Base-by-base conservation (phyloP, 2,329 filamentous ascomycete species). In the Aschersonia sp. region DNA sequence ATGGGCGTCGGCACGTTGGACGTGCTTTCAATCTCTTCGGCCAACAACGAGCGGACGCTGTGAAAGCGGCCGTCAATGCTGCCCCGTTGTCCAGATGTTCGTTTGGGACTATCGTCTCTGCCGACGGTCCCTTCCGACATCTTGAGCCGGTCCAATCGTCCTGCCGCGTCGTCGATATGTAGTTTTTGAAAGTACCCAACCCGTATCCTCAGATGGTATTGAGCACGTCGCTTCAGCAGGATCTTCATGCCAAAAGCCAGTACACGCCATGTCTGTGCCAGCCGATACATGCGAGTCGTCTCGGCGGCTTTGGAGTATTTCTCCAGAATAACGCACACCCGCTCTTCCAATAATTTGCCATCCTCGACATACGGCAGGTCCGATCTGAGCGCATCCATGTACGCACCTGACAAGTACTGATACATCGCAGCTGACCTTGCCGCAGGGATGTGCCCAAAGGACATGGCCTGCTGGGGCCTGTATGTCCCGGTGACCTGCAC, bases 261-360 rank as follows among this genome's bases (percentile, higher is more conserved):
- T 10, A 81, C 68, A 32, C 77, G 72, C 79, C 79, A 83, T 1
- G 77, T 79, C 56, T 83, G 79, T 5, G 79, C 76, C 0, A 83
- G 66, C 1, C 79, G 70, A 55, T 76, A 82, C 44, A 76, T 66
- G 32, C 70, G 71, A 22, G 73, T 71, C 4, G 62, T 64, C 52
- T 81, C 76, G 2, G 79, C 75, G n/a, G 74, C 71, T 30, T 61
- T 64, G 3, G 77, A 77, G 54, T 74, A 83, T 37, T 70, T 64
- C 51, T 79, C 73, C 50, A 81, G 63, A 7, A 79, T 77, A 2
- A 54, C 50, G 1, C 59, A 57, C 2, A 81, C 63, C n/a, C 76
- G 64, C 8, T 72, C 63, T 4, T 68, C 64, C 12, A 79, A 60
- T 0, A 67, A 50, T 30, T 58, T 63, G 1, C 56, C 60, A 0